Evolutionary conservation across 192 early-diverging fungal genomes (phyloP).

Genomic region (Coemansia sp.): DNA sequence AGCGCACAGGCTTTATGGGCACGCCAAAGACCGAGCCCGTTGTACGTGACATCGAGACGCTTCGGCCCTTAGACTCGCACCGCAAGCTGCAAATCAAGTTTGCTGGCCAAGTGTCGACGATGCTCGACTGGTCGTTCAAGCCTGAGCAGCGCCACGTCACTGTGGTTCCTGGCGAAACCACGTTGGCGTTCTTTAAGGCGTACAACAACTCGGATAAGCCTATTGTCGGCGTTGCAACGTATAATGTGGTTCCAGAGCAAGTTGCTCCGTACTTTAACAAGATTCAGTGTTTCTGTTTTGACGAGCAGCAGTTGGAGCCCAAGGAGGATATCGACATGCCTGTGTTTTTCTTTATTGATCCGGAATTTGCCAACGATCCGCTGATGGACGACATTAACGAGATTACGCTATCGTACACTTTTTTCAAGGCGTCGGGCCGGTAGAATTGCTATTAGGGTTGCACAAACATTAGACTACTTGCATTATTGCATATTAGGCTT

Average conservation of each 20-base stretch:
- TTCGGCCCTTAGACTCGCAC: constrained; percentile 63
- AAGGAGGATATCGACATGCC: constrained; percentile 94
- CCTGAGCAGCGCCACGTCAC: constrained; percentile 84
- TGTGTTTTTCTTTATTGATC: constrained; percentile 98
- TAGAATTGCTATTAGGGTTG: constrained; percentile 1
- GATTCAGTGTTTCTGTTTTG: constrained; percentile 99
- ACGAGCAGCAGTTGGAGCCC: constrained; percentile 88
- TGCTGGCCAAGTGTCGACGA: constrained; percentile 71
- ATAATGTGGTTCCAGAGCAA: constrained; percentile 90
- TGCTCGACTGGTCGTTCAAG: constrained; percentile 85
- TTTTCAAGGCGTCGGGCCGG: constrained; percentile 72
- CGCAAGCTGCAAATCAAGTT: constrained; percentile 70
- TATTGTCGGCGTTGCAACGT: constrained; percentile 94
- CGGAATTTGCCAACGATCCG: constrained; percentile 92
- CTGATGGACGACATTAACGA: constrained; percentile 92
- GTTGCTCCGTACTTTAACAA: constrained; percentile 98
- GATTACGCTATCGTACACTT: constrained; percentile 91
- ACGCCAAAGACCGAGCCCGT: constrained; percentile 76
- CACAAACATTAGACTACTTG: background rate
- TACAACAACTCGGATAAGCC: constrained; percentile 81
- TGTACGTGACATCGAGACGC: constrained; percentile 60
- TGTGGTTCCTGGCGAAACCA: constrained; percentile 95
- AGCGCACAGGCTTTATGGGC: constrained; percentile 87
- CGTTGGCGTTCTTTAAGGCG: constrained; percentile 94
- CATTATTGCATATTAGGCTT: constrained; percentile 2